Percentiles rank a stretch among this genome's conserved stretches.
Evolutionary conservation across 2,329 filamentous ascomycete species (phyloP).

Genomic region (Aspergillus fructus): DNA sequence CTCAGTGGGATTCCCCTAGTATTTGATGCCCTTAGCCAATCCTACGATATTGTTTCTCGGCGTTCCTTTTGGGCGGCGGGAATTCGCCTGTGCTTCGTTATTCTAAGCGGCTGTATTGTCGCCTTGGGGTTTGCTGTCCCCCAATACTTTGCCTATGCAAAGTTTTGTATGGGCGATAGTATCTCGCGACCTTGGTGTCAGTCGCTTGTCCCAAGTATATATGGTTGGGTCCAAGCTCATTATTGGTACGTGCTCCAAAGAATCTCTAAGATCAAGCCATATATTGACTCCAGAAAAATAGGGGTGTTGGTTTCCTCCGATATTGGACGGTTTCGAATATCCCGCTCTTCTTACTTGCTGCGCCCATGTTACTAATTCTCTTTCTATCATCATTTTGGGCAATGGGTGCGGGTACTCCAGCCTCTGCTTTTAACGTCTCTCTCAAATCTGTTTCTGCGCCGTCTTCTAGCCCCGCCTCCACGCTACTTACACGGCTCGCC

Average conservation of each 20-base stretch:
- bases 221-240: slow-evolving; percentile 79
- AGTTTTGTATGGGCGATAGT: slow-evolving; percentile 59
- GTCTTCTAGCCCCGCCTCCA: slow-evolving; percentile 22
- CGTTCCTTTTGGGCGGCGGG: slow-evolving; percentile 41
- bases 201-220: slow-evolving; percentile 76
- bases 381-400: slow-evolving; percentile 58
- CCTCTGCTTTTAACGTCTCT: slow-evolving; percentile 23
- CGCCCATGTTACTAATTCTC: slow-evolving; percentile 72
- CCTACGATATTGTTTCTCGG: slow-evolving; percentile 43
- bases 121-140: slow-evolving; percentile 68
- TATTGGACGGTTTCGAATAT: slow-evolving; percentile 90
- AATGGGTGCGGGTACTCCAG: slow-evolving; percentile 27
- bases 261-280: background rate
- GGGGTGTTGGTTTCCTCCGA: slow-evolving; percentile 81
- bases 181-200: slow-evolving; percentile 70
- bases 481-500: slow-evolving; percentile 58
- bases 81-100: slow-evolving; percentile 57
- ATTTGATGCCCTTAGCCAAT: slow-evolving; percentile 53
- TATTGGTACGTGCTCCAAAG: slow-evolving; percentile 70
- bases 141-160: slow-evolving; percentile 71
- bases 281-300: slow-evolving; percentile 40
- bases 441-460: slow-evolving; percentile 11
- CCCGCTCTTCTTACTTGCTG: slow-evolving; percentile 81
- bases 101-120: slow-evolving; percentile 67
- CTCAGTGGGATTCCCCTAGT: slow-evolving; percentile 77